Evolutionary conservation across 768 basidiomycete genomes (phyloP), one percentile per base, ranked within the genome.

Genomic region (Wakefieldia striispora): DNA sequence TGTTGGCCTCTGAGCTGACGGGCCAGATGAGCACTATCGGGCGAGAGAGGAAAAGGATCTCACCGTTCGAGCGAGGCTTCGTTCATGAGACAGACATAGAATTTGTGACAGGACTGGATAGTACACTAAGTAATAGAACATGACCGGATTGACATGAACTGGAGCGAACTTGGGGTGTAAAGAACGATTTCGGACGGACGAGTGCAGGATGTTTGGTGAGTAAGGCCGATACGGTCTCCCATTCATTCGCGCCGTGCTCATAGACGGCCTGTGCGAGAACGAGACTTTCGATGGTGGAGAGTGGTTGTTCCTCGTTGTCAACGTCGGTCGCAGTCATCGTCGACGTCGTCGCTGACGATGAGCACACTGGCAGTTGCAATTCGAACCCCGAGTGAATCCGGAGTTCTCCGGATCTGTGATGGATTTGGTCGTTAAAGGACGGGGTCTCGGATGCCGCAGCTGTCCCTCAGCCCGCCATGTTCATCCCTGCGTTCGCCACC

Each of bases 251-350:
- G 13, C 93, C 92, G 48, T 85, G 75, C 62, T 94, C 89, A 68
- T 89, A 89, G 37, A 91, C 84, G 0, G 91, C 84, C 69, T 97
- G 94, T 2, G 92, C 82, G 42, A 95, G 78, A 24, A 97, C 70
- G 43, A 97, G 84, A 49, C 81, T 75, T 70, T 95, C 91, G 45
- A 88, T 64, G 42, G 69, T 76, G 54, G 59, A 58, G 33, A 66
- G 64, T 8, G 54, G 35, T 26, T 37, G 20, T 43, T 45, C 40
- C 33, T 52, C 56, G 46, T 27, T 34, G 56, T 47, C 43, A 42
- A 36, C 24, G 42, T 53, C 49, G 35, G 2, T 1, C 6, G 21
- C 42, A 20, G 52, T 23, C 58, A 47, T 58, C 51, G 48, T 48
- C 45, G 7, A 3, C 53, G 50, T 56, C 53, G 56, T 48, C 57